Conservation (phyloP, 768 basidiomycete species). For the Lepiota subincarnata region DNA sequence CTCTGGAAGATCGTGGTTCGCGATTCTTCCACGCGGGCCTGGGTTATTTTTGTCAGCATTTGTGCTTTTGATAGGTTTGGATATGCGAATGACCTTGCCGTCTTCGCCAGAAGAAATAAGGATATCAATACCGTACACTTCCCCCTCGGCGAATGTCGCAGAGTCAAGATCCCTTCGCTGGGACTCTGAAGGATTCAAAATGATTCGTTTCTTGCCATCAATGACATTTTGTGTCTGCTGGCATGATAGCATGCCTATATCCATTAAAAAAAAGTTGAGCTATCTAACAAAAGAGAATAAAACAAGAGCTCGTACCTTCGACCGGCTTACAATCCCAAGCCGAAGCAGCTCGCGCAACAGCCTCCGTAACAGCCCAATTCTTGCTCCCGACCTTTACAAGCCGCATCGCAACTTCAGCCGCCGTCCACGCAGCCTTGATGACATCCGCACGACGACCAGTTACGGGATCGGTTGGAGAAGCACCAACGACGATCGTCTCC, state of each 20-base stretch:
- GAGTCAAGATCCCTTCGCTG: constrained; percentile 87
- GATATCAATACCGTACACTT: constrained; percentile 94
- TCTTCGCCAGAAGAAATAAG: constrained; percentile 84
- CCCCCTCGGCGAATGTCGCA: constrained; percentile 83
- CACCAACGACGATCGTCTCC: constrained; percentile 89
- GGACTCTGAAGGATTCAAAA: constrained; percentile 80
- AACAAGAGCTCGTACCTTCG: constrained; percentile 56
- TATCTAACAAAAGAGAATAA: not conserved
- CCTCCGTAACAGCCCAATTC: constrained; percentile 93
- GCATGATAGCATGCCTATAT: constrained; percentile 87
- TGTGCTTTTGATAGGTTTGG: not conserved
- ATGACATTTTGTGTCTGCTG: constrained; percentile 93
- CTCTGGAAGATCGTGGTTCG: constrained; percentile 93
- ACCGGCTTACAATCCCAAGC: constrained; percentile 88
- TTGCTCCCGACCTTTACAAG: constrained; percentile 88
- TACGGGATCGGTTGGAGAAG: constrained; percentile 65
- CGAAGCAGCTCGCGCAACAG: constrained; percentile 66
- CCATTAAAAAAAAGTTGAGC: constrained; percentile 6
- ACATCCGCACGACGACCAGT: constrained; percentile 89
- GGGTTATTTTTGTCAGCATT: not conserved
- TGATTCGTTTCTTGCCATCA: constrained; percentile 94
- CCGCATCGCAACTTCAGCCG: constrained; percentile 90
- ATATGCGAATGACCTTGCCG: constrained; percentile 57
- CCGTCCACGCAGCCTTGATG: constrained; percentile 89
- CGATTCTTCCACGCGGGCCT: constrained; percentile 89